Conservation (phyloP, 2,329 filamentous ascomycete species). For the Mycosphaerella sp. region DNA sequence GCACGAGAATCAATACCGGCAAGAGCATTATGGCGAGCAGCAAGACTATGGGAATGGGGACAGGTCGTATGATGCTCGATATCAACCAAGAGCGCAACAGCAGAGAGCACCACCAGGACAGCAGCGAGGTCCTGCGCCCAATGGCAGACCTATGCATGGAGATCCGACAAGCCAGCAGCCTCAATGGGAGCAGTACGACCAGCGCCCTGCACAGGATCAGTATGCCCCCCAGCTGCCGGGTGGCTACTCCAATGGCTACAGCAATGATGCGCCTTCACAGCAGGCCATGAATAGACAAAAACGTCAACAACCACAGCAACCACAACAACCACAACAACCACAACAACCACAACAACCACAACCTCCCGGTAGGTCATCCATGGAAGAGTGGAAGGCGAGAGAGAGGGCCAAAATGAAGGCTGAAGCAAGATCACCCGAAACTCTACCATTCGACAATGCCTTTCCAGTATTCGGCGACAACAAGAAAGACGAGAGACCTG, state of each 20-base stretch:
- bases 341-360: background rate
- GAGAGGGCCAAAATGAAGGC: conserved; percentile 30
- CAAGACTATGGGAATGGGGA: conserved; percentile 15
- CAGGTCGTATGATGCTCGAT: conserved; percentile 24
- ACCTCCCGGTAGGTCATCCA: conserved; percentile 22
- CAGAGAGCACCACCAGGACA: conserved; percentile 7
- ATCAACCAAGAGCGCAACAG: conserved; percentile 23
- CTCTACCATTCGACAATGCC: conserved; percentile 39
- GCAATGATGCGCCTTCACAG: background rate
- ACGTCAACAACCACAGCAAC: background rate
- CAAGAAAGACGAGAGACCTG: conserved; percentile 23
- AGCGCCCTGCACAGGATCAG: background rate
- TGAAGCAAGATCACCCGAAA: conserved; percentile 25
- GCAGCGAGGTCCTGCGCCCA: conserved; percentile 2
- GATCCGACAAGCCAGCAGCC: conserved; percentile 8
- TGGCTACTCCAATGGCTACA: background rate
- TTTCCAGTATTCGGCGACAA: conserved; percentile 41
- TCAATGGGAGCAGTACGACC: conserved; percentile 5
- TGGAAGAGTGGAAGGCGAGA: conserved; percentile 33
- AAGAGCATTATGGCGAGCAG: conserved; percentile 12
- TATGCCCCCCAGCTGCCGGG: conserved; percentile 1
- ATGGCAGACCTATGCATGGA: conserved; percentile 1
- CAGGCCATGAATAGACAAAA: background rate
- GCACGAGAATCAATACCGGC: conserved; percentile 7
- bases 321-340: background rate